Base-by-base conservation (phyloP, 495 filamentous ascomycete genomes). In the Penicillium steckii region DNA sequence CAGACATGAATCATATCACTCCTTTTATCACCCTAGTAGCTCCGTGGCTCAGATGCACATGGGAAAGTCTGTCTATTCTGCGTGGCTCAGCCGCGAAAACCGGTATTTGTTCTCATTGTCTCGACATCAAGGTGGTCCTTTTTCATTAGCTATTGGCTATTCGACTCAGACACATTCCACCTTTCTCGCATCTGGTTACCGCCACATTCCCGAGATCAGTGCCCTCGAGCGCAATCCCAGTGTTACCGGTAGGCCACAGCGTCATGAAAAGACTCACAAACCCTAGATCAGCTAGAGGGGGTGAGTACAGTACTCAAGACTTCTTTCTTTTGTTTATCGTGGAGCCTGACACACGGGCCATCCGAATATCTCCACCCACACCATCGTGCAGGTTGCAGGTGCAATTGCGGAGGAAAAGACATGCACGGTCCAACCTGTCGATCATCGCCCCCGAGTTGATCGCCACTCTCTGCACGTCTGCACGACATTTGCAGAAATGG, bases 131-230 rank as follows among this genome's bases (percentile, higher is more conserved):
- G 50, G 61, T 64, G 51, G 50, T 15, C 43, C 21, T 30, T 26
- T 40, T 15, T 18, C 1, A 9, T 2, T 22, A 23, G 5, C 44
- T 15, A 65, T 62, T 65, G 61, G 59, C 29, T 35, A 23, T 18
- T 41, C 30, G 23, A 46, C 55, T 48, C 47, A 57, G 62, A 65
- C 62, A 65, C 62, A 66, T 66, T 66, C 62, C 60, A 56, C 51
- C 46, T 56, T 50, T 13, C 44, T 46, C 62, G 50, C 46, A 48
- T 57, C 29, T 19, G 47, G 43, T 52, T 27, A 47, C 49, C 49
- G 55, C 60, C 60, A 59, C 61, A 66, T 64, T 59, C 63, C 53
- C 10, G 52, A 35, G 38, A 59, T 51, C 44, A 55, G 45, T 32
- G 10, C 13, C 13, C 32, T 35, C 32, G 32, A 10, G 32, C 32